Percentiles rank a stretch among this genome's conserved stretches.
Evolutionary conservation across 1,139 yeast species (phyloP).

Genomic region (Diutina pseudorugosa): DNA sequence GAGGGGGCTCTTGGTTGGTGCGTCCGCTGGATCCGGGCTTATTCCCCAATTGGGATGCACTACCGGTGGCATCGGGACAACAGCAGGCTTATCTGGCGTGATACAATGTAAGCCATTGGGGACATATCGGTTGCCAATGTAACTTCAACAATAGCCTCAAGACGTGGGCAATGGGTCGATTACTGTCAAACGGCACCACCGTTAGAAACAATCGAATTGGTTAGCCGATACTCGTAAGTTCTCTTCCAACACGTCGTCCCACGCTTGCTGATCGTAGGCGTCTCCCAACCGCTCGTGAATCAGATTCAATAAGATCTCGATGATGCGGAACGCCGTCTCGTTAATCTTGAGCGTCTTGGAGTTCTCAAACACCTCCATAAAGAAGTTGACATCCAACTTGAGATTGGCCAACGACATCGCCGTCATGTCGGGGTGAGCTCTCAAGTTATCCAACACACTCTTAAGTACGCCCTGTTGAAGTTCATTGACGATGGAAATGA

Average conservation of each 20-base stretch:
- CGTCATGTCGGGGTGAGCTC: conserved; percentile 9
- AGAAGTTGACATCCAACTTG: conserved; percentile 26
- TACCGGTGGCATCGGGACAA: too few relatives aligned
- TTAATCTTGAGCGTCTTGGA: conserved; percentile 24
- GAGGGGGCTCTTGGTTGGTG: too few relatives aligned
- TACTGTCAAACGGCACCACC: background rate
- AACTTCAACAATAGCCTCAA: too few relatives aligned
- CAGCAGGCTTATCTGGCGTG: too few relatives aligned
- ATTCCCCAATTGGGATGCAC: too few relatives aligned
- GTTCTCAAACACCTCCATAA: conserved; percentile 28
- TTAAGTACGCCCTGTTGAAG: conserved; percentile 25
- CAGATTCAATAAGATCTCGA: background rate
- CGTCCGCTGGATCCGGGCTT: too few relatives aligned
- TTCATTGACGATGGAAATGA: conserved; percentile 26
- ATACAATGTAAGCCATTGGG: too few relatives aligned
- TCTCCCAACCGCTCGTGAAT: background rate
- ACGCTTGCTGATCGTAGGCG: background rate
- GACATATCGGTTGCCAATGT: too few relatives aligned
- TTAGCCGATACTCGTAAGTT: background rate
- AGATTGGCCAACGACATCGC: conserved; percentile 9
- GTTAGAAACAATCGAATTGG: conserved; percentile 1
- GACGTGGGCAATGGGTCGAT: too few relatives aligned
- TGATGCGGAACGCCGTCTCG: conserved; percentile 11
- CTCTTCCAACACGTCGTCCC: conserved; percentile 1
- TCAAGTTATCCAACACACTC: conserved; percentile 21